Evolutionary conservation across 441 rosid species (phyloP).

Genomic region (Breynia disticha): DNA sequence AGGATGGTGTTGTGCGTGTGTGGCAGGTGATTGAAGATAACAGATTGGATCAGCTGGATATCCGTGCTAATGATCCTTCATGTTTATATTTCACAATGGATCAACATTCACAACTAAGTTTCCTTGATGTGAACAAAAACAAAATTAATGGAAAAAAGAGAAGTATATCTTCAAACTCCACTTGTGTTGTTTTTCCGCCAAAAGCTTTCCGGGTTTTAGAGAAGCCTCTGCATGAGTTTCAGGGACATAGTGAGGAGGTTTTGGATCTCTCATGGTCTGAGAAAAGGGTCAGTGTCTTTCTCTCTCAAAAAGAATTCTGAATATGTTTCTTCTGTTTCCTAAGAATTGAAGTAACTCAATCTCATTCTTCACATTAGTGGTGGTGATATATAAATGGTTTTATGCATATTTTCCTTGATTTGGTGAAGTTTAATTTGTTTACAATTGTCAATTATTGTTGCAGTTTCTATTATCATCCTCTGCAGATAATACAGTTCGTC

Average conservation of each 20-base stretch:
- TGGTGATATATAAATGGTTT: not conserved
- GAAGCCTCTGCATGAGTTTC: slow-evolving; percentile 72
- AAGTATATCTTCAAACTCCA: slow-evolving; percentile 43
- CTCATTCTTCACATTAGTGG: not conserved
- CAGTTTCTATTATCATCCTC: slow-evolving; percentile 50
- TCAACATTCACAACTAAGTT: slow-evolving; percentile 44
- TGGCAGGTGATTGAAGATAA: slow-evolving; percentile 76
- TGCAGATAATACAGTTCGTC: slow-evolving; percentile 48
- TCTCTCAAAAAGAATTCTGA: not conserved
- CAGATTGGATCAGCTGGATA: slow-evolving; percentile 36
- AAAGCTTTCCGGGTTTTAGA: slow-evolving; percentile 60
- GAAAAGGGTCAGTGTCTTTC: slow-evolving; percentile 44
- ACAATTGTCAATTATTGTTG: slow-evolving; percentile 7
- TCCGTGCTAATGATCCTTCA: slow-evolving; percentile 47
- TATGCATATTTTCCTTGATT: slow-evolving; percentile 1
- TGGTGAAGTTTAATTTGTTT: slow-evolving; percentile 2
- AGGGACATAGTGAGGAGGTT: slow-evolving; percentile 61
- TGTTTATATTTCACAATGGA: slow-evolving; percentile 57
- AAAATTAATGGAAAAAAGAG: slow-evolving; percentile 35
- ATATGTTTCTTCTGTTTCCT: not conserved
- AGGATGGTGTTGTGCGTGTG: slow-evolving; percentile 65
- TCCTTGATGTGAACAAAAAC: slow-evolving; percentile 34
- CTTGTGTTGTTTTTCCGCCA: slow-evolving; percentile 77
- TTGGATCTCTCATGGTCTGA: slow-evolving; percentile 91
- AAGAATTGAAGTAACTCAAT: slow-evolving; percentile 1